Evolutionary conservation across 768 basidiomycete genomes (phyloP), one percentile per base, ranked within the genome.

Genomic region (Lactarius evosmus): DNA sequence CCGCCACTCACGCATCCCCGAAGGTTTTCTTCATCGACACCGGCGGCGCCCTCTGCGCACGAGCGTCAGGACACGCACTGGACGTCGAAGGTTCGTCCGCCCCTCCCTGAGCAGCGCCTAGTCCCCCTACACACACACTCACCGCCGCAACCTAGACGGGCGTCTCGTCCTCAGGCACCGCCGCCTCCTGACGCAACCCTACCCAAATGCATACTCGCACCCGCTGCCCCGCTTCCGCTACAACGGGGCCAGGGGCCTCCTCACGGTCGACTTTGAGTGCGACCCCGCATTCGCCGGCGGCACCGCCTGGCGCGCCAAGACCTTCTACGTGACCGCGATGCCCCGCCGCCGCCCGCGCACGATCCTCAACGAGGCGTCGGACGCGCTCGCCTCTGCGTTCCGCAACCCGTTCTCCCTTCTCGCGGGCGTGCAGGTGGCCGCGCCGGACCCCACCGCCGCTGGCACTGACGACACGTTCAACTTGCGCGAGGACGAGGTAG

Each of bases 1-100:
- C 34, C 3, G 2, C 14, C 8, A 7, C 49, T 34, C 29, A 56
- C 33, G 12, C 14, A 38, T 11, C 3, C 16, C 30, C 32, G 12
- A 56, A 93, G 88, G 88, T 93, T 19, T 93, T 92, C 76, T 93
- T 90, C 76, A 83, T 93, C 58, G 92, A 94, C 72, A 81, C 83
- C 2, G 82, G 83, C 22, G 91, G 92, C 22, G 85, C 84, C 11
- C 74, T 93, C 46, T 93, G 89, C 72, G 90, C 91, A 9, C 82
- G 88, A 68, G 82, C 84, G 4, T 83, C 91, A 17, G 92, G 92
- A 0, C 91, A 93, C 74, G 92, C 91, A 8, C 76, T 94, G 40
- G 91, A 94, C 69, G 75, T 93, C 38, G 85, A 93, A 79, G 83
- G 91, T 87, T 73, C 27, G 75, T 66, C 17, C 22, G 52, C 55